Evolutionary conservation across 2,329 filamentous ascomycete species (phyloP), one percentile per base, ranked within the genome.

Genomic region (Xylaria digitata): DNA sequence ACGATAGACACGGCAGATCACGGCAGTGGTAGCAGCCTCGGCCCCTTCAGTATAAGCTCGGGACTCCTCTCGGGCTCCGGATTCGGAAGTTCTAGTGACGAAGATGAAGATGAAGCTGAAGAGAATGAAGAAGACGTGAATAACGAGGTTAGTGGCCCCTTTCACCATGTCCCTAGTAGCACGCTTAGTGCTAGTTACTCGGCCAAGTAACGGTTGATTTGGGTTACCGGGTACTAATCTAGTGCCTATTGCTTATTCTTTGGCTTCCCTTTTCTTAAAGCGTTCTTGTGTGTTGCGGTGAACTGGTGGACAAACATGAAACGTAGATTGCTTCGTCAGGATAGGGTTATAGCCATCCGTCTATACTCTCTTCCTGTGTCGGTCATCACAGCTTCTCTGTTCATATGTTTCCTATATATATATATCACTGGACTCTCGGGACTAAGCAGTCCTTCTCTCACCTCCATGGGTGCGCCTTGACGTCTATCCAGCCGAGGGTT

Each of bases 21-120:
- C 73, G 86, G 81, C 50, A 82, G 86, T 68, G 86, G 85, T 65
- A 89, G 88, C 66, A 90, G 90, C 57, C 89, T 90, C 59, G 90
- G 90, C 1, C 86, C 87, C 15, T 95, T 94, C 78, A 88, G 89
- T 48, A 88, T 92, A 73, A 90, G 88, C 75, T 86, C 89, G 46
- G 91, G 91, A 57, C 91, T 92, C 34, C 83, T 97, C 67, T 87
- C 96, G 32, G 76, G 76, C 80, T 95, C 92, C 76, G 94, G 94
- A 59, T 98, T 98, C 80, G 94, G 93, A 76, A 97, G 94, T 80
- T 96, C 92, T 55, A 97, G 94, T 75, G 94, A 97, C 73, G 95
- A 97, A 79, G 96, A 98, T 72, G 96, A 98, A 70, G 95, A 97
- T 74, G 95, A 97, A 70, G 92, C 93, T 81, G 93, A 97, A 67